These are phyloP conservation scores for Phialemoniopsis sp. DNA, from an alignment of 2,329 filamentous ascomycete species.

Conservation along the genomic window DNA sequence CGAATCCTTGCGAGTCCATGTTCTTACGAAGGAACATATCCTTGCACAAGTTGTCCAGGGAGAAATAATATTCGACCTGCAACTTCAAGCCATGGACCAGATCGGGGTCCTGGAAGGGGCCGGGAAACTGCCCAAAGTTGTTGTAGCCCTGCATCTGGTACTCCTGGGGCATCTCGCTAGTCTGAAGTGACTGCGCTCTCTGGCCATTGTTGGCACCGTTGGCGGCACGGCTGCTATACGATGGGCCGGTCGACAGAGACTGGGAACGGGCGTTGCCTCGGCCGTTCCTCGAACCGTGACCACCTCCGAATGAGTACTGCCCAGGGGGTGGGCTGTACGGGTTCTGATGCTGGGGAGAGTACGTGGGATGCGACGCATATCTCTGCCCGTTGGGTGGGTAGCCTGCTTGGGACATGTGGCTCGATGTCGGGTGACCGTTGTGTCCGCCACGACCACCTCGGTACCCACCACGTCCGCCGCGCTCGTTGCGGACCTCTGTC, in stretches of 20 bases:
- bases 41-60: conserved; percentile 90
- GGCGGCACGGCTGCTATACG: conserved; percentile 4
- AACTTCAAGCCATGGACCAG: conserved; percentile 36
- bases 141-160: conserved; percentile 5
- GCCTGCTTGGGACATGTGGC: conserved; percentile 24
- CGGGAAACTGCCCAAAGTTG: not conserved
- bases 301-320: conserved; percentile 29
- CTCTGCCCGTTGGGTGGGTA: conserved; percentile 28
- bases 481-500: conserved; percentile 29
- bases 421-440: conserved; percentile 22
- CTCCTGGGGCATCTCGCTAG: conserved; percentile 10
- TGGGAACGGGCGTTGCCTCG: conserved; percentile 6
- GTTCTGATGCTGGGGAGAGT: conserved; percentile 24
- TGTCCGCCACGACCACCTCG: conserved; percentile 41
- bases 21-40: conserved; percentile 82
- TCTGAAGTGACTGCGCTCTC: conserved; percentile 23
- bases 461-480: conserved; percentile 35
- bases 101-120: conserved; percentile 8
- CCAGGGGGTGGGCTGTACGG: conserved; percentile 40
- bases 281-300: conserved; percentile 1
- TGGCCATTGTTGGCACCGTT: conserved; percentile 8
- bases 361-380: conserved; percentile 20
- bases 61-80: conserved; percentile 91
- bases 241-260: conserved; percentile 1
- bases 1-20: conserved; percentile 95